A percentile compares a stretch with the other conserved stretches of the same genome.
Evolutionary conservation across 805 yeast genomes (phyloP).

Genomic region (Kuraishia borneana): DNA sequence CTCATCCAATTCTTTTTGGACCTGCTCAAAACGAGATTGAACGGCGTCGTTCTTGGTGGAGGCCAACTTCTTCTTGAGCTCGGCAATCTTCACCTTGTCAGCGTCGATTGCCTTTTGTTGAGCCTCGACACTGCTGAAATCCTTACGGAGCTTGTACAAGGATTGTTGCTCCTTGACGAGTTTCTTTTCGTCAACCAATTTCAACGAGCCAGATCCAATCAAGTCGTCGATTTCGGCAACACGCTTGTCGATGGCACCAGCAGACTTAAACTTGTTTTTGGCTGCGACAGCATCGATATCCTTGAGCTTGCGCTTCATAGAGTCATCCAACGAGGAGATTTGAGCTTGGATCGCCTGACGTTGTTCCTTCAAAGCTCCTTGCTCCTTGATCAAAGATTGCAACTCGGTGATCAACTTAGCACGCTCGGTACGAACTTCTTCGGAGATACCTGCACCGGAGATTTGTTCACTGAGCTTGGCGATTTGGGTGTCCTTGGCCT

Average conservation of each 20-base stretch:
- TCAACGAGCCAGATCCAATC: slow-evolving; percentile 68
- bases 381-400: slow-evolving; percentile 29
- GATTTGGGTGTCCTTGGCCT: slow-evolving; percentile 46
- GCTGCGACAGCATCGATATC: slow-evolving; percentile 67
- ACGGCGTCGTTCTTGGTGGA: slow-evolving; percentile 51
- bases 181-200: slow-evolving; percentile 86
- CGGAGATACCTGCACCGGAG: slow-evolving; percentile 38
- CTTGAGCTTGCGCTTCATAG: slow-evolving; percentile 60
- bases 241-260: slow-evolving; percentile 59
- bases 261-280: slow-evolving; percentile 56
- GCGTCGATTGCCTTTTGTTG: slow-evolving; percentile 71
- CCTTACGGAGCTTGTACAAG: slow-evolving; percentile 72
- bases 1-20: slow-evolving; percentile 60
- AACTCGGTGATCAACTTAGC: slow-evolving; percentile 33
- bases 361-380: slow-evolving; percentile 20
- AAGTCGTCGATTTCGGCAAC: slow-evolving; percentile 55
- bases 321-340: slow-evolving; percentile 58
- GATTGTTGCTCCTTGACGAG: slow-evolving; percentile 75
- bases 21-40: slow-evolving; percentile 54
- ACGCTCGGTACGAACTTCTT: slow-evolving; percentile 39
- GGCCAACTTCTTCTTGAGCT: slow-evolving; percentile 58
- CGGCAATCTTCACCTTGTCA: slow-evolving; percentile 66
- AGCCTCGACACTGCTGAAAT: slow-evolving; percentile 61
- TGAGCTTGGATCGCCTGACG: slow-evolving; percentile 37
- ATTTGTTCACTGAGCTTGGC: slow-evolving; percentile 43